Evolutionary conservation across 306 rosid species (phyloP), one percentile per base, ranked within the genome.

Genomic region (Dryas alaskensis): DNA sequence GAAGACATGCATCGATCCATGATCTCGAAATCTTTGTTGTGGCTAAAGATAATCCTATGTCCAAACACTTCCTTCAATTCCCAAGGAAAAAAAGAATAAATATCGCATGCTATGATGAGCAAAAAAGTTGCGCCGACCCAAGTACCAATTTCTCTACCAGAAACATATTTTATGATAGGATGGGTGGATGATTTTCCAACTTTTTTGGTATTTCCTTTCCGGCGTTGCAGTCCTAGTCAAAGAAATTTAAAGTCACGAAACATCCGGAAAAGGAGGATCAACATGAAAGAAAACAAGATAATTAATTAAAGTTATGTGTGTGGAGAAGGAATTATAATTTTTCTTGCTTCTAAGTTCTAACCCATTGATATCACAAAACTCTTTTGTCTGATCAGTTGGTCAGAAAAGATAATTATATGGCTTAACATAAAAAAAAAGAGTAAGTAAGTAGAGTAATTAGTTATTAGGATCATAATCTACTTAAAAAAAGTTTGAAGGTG

Each of bases 161-260:
- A 69, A 47, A 14, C 73, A 68, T 50, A 14, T 4, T 37, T 3
- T 68, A 53, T 53, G 22, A 17, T 57, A 69, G 62, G 66, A 60
- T 2, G 63, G 3, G 51, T 47, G 67, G 51, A 68, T 40, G 65
- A 69, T 62, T 61, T 69, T 72, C 73, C 49, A 11, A 22, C 63
- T 59, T 8, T 45, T 48, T 60, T 65, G 5, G 12, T 17, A 42
- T 68, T 73, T 80, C 55, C 6, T 73, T 76, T 70, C 54, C 60
- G 50, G 80, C 83, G 73, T 75, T 47, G 60, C 74, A 55, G 70
- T 49, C 40, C 14, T 62, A 70, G 78, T 81, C 76, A 88, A 80
- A 73, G 43, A 66, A 72, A 60, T 5, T 31, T 70, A 61, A 73
- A 73, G 75, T 37, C 19, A 72, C 46, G 43, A 83, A 81, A 63